Evolutionary conservation across 1,284 basidiomycete species (phyloP).

Genomic region (Ceratobasidium sp.): DNA sequence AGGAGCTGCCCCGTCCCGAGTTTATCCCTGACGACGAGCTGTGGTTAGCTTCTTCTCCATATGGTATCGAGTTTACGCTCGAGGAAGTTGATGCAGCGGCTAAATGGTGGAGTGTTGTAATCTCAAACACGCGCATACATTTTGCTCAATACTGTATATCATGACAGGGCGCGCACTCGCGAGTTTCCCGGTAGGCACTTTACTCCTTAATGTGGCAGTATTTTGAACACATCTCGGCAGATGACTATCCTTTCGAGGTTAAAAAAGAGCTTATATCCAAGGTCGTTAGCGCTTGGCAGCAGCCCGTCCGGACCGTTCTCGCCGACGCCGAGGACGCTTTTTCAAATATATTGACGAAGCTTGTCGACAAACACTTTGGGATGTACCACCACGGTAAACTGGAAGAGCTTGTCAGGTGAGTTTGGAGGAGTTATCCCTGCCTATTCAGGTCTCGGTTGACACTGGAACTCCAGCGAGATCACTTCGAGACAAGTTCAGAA

Average conservation of each 20-base stretch:
- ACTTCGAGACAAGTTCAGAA: neutral
- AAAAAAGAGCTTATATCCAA: slow-evolving; percentile 65
- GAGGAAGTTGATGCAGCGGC: slow-evolving; percentile 23
- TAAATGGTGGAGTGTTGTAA: slow-evolving; percentile 4
- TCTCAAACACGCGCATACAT: neutral
- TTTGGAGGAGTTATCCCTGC: neutral
- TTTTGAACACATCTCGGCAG: slow-evolving; percentile 49
- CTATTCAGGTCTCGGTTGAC: neutral
- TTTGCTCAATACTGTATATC: neutral
- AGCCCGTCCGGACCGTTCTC: slow-evolving; percentile 65
- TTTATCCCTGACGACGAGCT: slow-evolving; percentile 28
- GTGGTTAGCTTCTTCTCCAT: slow-evolving; percentile 12
- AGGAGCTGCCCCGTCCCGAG: slow-evolving; percentile 38
- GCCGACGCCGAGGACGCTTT: slow-evolving; percentile 61
- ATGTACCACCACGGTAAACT: slow-evolving; percentile 67
- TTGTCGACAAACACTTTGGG: slow-evolving; percentile 66
- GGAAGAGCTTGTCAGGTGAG: slow-evolving; percentile 61
- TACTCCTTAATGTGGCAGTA: neutral
- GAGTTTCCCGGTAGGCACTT: slow-evolving; percentile 30
- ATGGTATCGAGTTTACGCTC: slow-evolving; percentile 9
- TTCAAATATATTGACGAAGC: slow-evolving; percentile 57
- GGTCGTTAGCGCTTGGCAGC: slow-evolving; percentile 65
- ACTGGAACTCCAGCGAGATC: slow-evolving; percentile 11
- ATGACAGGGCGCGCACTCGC: slow-evolving; percentile 31
- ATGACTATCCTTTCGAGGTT: slow-evolving; percentile 73